A percentile compares a stretch with the other conserved stretches of the same genome.
Evolutionary conservation across 73 alveolate species (phyloP).

Genomic region (Loxodes magnus): DNA sequence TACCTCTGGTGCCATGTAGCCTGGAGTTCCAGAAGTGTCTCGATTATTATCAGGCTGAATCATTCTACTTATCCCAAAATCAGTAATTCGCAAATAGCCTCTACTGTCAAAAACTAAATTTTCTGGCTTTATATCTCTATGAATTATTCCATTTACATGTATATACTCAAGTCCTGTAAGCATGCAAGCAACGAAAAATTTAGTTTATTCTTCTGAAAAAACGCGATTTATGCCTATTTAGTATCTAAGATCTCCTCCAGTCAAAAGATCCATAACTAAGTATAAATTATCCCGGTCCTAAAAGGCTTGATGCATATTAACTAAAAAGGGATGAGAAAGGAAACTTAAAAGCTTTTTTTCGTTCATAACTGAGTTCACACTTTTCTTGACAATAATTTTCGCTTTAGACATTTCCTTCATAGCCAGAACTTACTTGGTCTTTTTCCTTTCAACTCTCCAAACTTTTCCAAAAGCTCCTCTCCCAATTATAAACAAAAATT

Average conservation of each 20-base stretch:
- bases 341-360: conserved; percentile 45
- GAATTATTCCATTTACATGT: too few relatives aligned
- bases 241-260: conserved; percentile 91
- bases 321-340: conserved; percentile 52
- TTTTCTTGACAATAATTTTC: conserved; percentile 42
- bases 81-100: too few relatives aligned
- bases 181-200: too few relatives aligned
- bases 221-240: conserved; percentile 59
- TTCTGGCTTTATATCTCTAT: too few relatives aligned
- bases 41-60: conserved; percentile 46
- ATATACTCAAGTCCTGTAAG: too few relatives aligned
- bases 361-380: conserved; percentile 35
- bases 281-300: conserved; percentile 80
- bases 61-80: conserved; percentile 67
- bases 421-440: conserved; percentile 30
- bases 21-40: conserved; percentile 88
- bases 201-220: conserved; percentile 85
- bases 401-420: conserved; percentile 68
- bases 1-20: too few relatives aligned
- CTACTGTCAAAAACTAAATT: too few relatives aligned
- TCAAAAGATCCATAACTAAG: conserved; percentile 69
- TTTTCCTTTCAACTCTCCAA: conserved; percentile 51
- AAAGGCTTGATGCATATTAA: conserved; percentile 84
- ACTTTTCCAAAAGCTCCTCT: conserved; percentile 42
- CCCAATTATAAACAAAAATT: conserved; percentile 24